phyloP scores from a whole-genome alignment of 108 stramenopile genomes.

The Parietichytrium sp. region DNA sequence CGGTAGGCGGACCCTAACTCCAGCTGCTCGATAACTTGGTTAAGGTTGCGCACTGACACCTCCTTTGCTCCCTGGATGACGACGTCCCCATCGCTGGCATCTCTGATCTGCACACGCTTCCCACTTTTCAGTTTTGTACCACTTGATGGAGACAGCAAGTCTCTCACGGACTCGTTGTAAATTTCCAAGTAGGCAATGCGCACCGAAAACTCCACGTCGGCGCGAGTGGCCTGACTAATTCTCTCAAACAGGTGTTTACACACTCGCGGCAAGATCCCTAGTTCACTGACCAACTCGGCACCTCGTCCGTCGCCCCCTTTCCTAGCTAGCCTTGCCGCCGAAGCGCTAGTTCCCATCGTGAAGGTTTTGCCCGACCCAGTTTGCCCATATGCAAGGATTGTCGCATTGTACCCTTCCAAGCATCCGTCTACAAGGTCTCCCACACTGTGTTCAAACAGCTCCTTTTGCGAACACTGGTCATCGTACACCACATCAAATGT shows the following conservation, averaged over 20 bases:
- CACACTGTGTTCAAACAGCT: constrained; percentile 3
- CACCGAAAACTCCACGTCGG: not conserved
- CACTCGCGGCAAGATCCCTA: constrained; percentile 65
- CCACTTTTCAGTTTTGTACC: not conserved
- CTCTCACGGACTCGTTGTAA: constrained; percentile 50
- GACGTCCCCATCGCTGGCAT: not conserved
- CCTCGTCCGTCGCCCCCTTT: no score
- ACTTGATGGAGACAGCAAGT: constrained; percentile 28
- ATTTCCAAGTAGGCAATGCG: constrained; percentile 39
- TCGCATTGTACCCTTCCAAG: constrained; percentile 52
- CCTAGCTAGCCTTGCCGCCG: not conserved
- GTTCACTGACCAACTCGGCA: constrained; percentile 25
- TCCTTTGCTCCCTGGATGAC: constrained; percentile 30
- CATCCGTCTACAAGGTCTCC: constrained; percentile 2
- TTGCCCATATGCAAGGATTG: constrained; percentile 55
- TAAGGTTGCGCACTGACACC: not conserved
- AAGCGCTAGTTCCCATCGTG: constrained; percentile 48
- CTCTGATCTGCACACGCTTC: not conserved
- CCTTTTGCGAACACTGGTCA: not conserved
- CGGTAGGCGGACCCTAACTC: not conserved
- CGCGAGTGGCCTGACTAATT: not conserved
- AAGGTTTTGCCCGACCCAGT: constrained; percentile 54
- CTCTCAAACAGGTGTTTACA: constrained; percentile 59
- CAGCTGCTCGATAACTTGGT: not conserved
- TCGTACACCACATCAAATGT: constrained; percentile 21